Evolutionary conservation across 495 filamentous ascomycete species (phyloP).

Genomic region (Pyrenopolyporus hunteri): DNA sequence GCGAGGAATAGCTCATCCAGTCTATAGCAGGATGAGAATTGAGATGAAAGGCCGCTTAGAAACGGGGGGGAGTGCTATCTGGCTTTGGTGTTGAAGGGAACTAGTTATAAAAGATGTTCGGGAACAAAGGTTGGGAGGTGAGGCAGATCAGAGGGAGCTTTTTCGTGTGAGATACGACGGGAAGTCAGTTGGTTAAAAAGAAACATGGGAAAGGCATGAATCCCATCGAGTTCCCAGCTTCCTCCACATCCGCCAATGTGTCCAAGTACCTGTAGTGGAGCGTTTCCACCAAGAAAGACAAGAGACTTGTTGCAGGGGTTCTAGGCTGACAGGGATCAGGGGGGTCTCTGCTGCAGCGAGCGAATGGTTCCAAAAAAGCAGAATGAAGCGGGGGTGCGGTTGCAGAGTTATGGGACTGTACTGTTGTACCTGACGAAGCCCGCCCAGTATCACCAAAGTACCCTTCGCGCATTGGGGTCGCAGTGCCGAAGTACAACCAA

Average conservation of each 20-base stretch:
- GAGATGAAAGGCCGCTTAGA: not conserved
- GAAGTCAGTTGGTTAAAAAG: slow-evolving; percentile 42
- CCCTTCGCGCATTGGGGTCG: slow-evolving; percentile 13
- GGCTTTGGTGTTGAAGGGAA: not conserved
- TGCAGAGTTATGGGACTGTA: slow-evolving; percentile 33
- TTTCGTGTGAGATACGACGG: slow-evolving; percentile 31
- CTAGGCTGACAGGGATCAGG: slow-evolving; percentile 22
- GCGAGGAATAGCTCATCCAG: not conserved
- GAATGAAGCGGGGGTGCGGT: slow-evolving; percentile 29
- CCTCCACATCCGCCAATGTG: slow-evolving; percentile 26
- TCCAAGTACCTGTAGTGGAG: slow-evolving; percentile 21
- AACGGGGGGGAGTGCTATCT: not conserved
- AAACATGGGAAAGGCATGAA: slow-evolving; percentile 46
- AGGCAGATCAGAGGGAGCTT: slow-evolving; percentile 21
- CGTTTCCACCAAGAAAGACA: slow-evolving; percentile 15
- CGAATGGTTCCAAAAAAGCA: slow-evolving; percentile 35
- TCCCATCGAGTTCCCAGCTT: slow-evolving; percentile 41
- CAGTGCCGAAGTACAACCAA: slow-evolving; percentile 15
- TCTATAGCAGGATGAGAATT: slow-evolving; percentile 3
- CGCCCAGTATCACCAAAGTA: slow-evolving; percentile 13
- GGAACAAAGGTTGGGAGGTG: slow-evolving; percentile 25
- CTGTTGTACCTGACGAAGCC: slow-evolving; percentile 27
- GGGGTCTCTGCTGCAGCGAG: slow-evolving; percentile 5
- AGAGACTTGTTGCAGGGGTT: slow-evolving; percentile 9
- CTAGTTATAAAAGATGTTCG: slow-evolving; percentile 3